phyloP scores from a whole-genome alignment of 257 asterid species.

The Nicotiana tomentosiformis region DNA sequence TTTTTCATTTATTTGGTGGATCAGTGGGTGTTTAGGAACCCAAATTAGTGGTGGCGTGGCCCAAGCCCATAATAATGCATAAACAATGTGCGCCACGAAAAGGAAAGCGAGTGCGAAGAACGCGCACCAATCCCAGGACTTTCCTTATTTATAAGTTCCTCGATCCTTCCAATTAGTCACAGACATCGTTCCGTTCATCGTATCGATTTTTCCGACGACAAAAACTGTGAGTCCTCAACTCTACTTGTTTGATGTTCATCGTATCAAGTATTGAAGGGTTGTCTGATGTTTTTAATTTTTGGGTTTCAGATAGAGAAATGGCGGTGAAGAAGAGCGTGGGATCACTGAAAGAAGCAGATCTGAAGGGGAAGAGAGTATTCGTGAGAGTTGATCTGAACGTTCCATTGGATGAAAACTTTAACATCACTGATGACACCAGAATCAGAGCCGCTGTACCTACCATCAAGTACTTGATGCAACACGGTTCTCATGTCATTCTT shows the following conservation, averaged over 20 bases:
- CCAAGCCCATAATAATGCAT: background rate
- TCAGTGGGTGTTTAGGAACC: background rate
- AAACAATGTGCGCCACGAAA: slow-evolving; percentile 2
- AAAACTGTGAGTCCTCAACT: background rate
- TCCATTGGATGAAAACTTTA: slow-evolving; percentile 71
- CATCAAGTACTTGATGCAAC: slow-evolving; percentile 51
- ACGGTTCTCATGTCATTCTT: slow-evolving; percentile 67
- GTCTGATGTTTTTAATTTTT: background rate
- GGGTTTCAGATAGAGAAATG: slow-evolving; percentile 27
- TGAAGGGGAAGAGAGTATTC: slow-evolving; percentile 74
- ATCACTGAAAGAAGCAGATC: slow-evolving; percentile 70
- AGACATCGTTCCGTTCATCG: background rate
- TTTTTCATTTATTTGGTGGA: background rate
- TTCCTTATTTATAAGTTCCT: background rate
- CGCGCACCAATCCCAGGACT: background rate
- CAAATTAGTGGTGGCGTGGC: background rate
- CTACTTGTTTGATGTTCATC: background rate
- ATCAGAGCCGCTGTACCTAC: slow-evolving; percentile 83
- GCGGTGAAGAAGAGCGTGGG: slow-evolving; percentile 89
- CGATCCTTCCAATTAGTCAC: background rate
- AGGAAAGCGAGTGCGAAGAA: background rate
- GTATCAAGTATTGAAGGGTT: background rate
- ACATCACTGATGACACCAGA: slow-evolving; percentile 85
- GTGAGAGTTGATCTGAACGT: slow-evolving; percentile 89
- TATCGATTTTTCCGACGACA: slow-evolving; percentile 3